Percentiles rank a stretch among this genome's conserved stretches.
phyloP scores from a whole-genome alignment of 495 filamentous ascomycete species.

The Penicillium cataractarum region DNA sequence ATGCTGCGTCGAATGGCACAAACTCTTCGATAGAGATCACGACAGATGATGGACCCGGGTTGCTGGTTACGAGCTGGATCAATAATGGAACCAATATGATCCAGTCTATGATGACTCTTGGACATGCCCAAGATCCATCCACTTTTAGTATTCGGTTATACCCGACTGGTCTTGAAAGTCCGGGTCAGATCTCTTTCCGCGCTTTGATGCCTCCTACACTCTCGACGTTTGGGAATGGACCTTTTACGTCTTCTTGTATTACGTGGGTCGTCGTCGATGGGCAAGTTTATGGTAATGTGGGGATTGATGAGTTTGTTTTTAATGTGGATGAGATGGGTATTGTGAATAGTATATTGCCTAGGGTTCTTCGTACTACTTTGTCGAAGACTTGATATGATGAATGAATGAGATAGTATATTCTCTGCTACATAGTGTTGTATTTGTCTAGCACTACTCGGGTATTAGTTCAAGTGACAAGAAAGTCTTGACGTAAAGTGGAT shows the following conservation, averaged over 20 bases:
- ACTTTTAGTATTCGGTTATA: slow-evolving; percentile 47
- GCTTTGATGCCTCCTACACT: slow-evolving; percentile 43
- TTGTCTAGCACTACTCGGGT: neutral
- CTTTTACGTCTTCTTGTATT: slow-evolving; percentile 26
- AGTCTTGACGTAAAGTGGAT: no score
- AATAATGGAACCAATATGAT: slow-evolving; percentile 46
- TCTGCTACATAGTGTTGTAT: neutral
- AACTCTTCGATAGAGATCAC: slow-evolving; percentile 50
- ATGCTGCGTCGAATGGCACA: slow-evolving; percentile 17
- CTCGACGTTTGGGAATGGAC: slow-evolving; percentile 19
- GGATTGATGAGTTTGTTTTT: slow-evolving; percentile 48
- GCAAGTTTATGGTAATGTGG: slow-evolving; percentile 35
- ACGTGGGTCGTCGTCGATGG: slow-evolving; percentile 36
- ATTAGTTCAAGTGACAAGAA: neutral
- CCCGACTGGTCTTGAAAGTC: slow-evolving; percentile 41
- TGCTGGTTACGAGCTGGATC: slow-evolving; percentile 43
- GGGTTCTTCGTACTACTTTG: slow-evolving; percentile 29
- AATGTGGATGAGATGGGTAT: slow-evolving; percentile 31
- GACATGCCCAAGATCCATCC: slow-evolving; percentile 4
- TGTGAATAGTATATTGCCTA: slow-evolving; percentile 32
- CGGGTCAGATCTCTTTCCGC: slow-evolving; percentile 45
- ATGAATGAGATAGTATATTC: neutral
- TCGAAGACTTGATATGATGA: slow-evolving; percentile 7
- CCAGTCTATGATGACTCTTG: slow-evolving; percentile 24
- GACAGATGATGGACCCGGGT: slow-evolving; percentile 46